phyloP scores from a whole-genome alignment of 768 basidiomycete species.

The Naganishia onofrii region DNA sequence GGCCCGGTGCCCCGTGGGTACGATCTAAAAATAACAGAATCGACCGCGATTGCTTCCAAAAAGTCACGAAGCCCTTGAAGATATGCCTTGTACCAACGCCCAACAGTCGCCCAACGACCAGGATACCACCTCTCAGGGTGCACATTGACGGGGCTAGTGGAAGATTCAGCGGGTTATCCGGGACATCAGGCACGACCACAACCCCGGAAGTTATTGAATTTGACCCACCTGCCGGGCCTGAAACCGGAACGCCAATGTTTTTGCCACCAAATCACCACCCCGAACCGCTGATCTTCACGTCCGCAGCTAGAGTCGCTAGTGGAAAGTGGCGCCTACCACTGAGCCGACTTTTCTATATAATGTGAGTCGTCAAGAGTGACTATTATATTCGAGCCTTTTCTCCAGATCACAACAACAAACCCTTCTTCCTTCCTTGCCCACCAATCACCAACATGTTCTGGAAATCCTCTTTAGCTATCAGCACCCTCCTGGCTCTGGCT shows the following conservation, averaged over 20 bases:
- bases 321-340: too few relatives aligned
- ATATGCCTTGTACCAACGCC: too few relatives aligned
- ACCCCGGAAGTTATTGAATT: not conserved
- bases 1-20: constrained; percentile 3
- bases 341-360: not conserved
- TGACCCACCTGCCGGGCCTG: not conserved
- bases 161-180: not conserved
- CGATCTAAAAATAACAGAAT: not conserved
- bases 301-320: too few relatives aligned
- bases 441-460: not conserved
- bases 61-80: not conserved
- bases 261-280: not conserved
- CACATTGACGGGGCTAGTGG: not conserved
- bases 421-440: not conserved
- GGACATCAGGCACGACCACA: not conserved
- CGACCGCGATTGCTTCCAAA: not conserved
- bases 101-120: not conserved
- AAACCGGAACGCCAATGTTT: not conserved
- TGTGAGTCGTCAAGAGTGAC: not conserved
- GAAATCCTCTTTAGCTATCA: constrained; percentile 11
- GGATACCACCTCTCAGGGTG: not conserved
- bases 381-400: not conserved
- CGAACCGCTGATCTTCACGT: too few relatives aligned
- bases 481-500: constrained; percentile 57
- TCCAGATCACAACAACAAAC: not conserved